Conservation (phyloP, 2,329 filamentous ascomycete genomes). For the Cercospora sp. region DNA sequence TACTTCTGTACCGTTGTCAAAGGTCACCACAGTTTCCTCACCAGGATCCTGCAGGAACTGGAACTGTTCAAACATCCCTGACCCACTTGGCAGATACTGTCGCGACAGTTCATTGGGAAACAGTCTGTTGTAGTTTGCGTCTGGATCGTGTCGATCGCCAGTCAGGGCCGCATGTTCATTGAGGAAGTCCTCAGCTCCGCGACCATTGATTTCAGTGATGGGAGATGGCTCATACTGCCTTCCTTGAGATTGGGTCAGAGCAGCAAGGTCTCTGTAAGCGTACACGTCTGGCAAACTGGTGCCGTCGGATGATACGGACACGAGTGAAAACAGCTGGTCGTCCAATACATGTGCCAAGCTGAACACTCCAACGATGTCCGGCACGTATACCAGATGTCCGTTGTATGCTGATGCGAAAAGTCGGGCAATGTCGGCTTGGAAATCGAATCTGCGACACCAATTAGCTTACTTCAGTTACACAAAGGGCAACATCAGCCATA, state of each 20-base stretch:
- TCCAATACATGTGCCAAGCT: conserved; percentile 35
- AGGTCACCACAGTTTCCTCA: conserved; percentile 3
- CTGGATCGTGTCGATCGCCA: conserved; percentile 42
- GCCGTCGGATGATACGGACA: conserved; percentile 41
- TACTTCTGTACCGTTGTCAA: conserved; percentile 7
- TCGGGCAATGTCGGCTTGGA: conserved; percentile 41
- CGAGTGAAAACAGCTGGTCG: conserved; percentile 1
- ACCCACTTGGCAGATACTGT: not conserved
- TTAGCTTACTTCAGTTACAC: not conserved
- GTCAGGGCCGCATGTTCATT: conserved; percentile 37
- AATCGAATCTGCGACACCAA: conserved; percentile 31
- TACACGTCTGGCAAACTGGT: conserved; percentile 42
- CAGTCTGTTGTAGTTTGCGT: conserved; percentile 45
- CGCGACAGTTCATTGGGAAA: conserved; percentile 38
- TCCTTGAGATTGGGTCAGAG: conserved; percentile 1
- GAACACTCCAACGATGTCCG: conserved; percentile 43
- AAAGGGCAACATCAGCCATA: conserved; percentile 28
- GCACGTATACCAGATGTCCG: conserved; percentile 44
- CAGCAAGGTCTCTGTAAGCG: conserved; percentile 33
- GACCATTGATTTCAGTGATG: conserved; percentile 43
- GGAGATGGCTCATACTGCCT: conserved; percentile 33
- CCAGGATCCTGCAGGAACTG: conserved; percentile 1
- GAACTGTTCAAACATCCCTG: not conserved
- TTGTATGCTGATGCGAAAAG: conserved; percentile 44
- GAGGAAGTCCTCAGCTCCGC: conserved; percentile 39